phyloP scores from a whole-genome alignment of 2,329 filamentous ascomycete species.

The Dactylonectria macrodidyma region DNA sequence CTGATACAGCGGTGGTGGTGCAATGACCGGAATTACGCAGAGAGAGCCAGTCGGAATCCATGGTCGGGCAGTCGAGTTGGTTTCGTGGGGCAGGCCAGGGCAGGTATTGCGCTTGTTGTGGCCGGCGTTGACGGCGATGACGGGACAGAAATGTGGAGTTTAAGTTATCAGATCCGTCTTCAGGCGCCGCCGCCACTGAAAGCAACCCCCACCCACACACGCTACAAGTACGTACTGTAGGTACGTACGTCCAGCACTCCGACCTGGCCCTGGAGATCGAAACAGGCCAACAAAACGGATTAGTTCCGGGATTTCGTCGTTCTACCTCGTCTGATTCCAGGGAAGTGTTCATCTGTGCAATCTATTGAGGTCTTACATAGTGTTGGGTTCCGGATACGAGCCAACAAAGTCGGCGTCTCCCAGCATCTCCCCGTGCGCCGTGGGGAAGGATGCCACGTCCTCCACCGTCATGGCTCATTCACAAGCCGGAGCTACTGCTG shows the following conservation, averaged over 20 bases:
- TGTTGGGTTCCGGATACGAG: neutral
- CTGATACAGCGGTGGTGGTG: constrained; percentile 25
- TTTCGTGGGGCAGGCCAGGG: constrained; percentile 38
- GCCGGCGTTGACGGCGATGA: constrained; percentile 30
- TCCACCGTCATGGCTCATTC: constrained; percentile 1
- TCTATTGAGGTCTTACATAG: neutral
- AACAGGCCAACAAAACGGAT: too few species aligned
- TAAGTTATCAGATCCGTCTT: constrained; percentile 52
- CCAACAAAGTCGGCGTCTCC: neutral
- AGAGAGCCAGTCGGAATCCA: constrained; percentile 31
- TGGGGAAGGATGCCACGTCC: neutral
- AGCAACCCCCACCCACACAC: neutral
- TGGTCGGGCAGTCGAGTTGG: neutral
- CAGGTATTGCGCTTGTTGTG: neutral
- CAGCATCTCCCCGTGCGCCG: neutral
- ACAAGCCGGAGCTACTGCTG: constrained; percentile 16
- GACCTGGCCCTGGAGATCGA: too few species aligned
- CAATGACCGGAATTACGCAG: constrained; percentile 10
- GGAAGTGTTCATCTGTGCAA: constrained; percentile 1
- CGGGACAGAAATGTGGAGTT: constrained; percentile 44
- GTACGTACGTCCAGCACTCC: too few species aligned
- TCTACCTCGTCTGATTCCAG: constrained; percentile 33
- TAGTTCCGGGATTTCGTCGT: constrained; percentile 12
- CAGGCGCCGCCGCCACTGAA: constrained; percentile 34
- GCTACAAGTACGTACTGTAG: neutral